Conservation (phyloP, 305 asterid genomes). For the Euphrasia arctica region DNA sequence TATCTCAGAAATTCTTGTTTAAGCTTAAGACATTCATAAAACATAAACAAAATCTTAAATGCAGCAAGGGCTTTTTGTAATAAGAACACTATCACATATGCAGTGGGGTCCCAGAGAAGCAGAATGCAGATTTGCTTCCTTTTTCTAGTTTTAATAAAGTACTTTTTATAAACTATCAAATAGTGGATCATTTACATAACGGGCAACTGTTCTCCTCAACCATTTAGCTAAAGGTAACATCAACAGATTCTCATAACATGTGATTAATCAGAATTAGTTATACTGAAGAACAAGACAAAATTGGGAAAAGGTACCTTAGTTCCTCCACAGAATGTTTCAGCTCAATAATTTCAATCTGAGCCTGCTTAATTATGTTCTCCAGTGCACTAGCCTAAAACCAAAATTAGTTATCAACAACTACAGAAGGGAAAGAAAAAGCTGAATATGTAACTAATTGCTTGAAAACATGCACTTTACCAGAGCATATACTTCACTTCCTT, state of each 20-base stretch:
- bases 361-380: slow-evolving; percentile 89
- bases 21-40: background rate
- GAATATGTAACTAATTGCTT: slow-evolving; percentile 9
- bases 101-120: background rate
- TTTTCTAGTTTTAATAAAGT: background rate
- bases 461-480: slow-evolving; percentile 50
- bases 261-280: background rate
- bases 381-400: slow-evolving; percentile 73
- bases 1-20: slow-evolving; percentile 6
- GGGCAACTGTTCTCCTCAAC: slow-evolving; percentile 11
- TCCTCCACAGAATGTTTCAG: slow-evolving; percentile 86
- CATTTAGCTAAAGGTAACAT: slow-evolving; percentile 2
- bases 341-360: slow-evolving; percentile 95
- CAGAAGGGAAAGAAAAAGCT: slow-evolving; percentile 22
- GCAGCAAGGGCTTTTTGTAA: background rate
- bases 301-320: slow-evolving; percentile 57
- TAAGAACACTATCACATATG: slow-evolving; percentile 3
- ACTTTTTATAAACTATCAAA: background rate
- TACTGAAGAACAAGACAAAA: slow-evolving; percentile 3
- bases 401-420: slow-evolving; percentile 27
- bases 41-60: slow-evolving; percentile 11
- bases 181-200: slow-evolving; percentile 14
- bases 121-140: background rate
- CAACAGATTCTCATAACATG: slow-evolving; percentile 10
- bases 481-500: slow-evolving; percentile 83